These are phyloP conservation scores for Bathelium albidoporum DNA, from an alignment of 495 filamentous ascomycete genomes.

Conservation along the genomic window DNA sequence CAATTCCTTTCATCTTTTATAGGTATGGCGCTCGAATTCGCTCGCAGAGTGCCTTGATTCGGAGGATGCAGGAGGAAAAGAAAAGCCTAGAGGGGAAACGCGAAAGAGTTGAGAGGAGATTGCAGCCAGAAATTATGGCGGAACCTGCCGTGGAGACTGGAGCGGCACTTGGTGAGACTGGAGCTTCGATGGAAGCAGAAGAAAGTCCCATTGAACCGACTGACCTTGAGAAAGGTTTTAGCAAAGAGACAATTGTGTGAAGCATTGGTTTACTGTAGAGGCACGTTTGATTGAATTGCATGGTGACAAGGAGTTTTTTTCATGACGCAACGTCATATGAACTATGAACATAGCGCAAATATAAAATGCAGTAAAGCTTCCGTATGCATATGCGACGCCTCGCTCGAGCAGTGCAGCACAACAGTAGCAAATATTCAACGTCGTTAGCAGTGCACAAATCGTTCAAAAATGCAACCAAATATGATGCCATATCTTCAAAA, in stretches of 20 bases:
- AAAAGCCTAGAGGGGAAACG: slow-evolving; percentile 43
- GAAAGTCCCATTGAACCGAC: neutral
- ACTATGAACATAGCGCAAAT: no score
- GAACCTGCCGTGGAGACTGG: slow-evolving; percentile 17
- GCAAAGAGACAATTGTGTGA: neutral
- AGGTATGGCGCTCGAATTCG: slow-evolving; percentile 62
- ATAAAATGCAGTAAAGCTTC: neutral
- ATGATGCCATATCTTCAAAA: neutral
- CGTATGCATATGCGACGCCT: neutral
- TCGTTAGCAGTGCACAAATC: neutral
- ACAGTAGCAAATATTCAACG: neutral
- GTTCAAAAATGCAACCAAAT: neutral
- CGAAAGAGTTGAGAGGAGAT: slow-evolving; percentile 22
- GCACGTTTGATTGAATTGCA: neutral
- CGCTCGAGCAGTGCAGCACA: neutral
- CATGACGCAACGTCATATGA: neutral
- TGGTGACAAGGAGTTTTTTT: neutral
- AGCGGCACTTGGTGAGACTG: slow-evolving; percentile 15
- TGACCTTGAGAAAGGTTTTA: slow-evolving; percentile 10
- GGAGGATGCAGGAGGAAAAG: slow-evolving; percentile 59
- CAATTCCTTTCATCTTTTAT: slow-evolving; percentile 74
- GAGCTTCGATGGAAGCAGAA: slow-evolving; percentile 2
- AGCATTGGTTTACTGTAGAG: neutral
- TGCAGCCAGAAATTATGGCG: slow-evolving; percentile 15
- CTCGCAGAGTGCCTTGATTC: slow-evolving; percentile 53